Evolutionary conservation across 208 protist species (phyloP).

Genomic region (Acanthamoeba royreba): DNA sequence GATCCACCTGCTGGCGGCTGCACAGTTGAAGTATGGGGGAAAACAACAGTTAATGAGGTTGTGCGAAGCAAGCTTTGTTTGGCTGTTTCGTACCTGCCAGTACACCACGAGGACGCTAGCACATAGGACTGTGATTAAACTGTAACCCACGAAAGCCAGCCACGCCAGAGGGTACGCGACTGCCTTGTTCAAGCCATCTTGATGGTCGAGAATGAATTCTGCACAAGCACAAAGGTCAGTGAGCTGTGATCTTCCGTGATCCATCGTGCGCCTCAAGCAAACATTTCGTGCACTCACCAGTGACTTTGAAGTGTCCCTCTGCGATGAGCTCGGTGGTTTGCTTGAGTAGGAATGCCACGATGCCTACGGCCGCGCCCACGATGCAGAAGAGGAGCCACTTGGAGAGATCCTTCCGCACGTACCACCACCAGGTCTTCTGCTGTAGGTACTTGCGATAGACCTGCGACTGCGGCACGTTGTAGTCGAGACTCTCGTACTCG

Average conservation of each 20-base stretch:
- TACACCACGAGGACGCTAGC: conserved; percentile 55
- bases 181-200: not conserved
- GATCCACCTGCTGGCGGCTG: not conserved
- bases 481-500: conserved; percentile 85
- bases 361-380: conserved; percentile 76
- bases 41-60: not conserved
- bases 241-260: too few species aligned
- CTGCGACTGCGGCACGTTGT: conserved; percentile 75
- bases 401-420: conserved; percentile 64
- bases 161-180: not conserved
- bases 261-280: too few species aligned
- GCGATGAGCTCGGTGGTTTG: conserved; percentile 80
- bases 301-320: conserved; percentile 62
- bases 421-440: conserved; percentile 44
- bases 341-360: conserved; percentile 80
- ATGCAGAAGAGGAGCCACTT: conserved; percentile 78
- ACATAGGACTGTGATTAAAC: conserved; percentile 37
- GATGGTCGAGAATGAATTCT: not conserved
- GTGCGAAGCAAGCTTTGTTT: not conserved
- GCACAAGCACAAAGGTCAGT: too few species aligned
- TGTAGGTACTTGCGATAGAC: conserved; percentile 66
- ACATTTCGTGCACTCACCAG: too few species aligned
- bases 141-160: not conserved
- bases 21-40: too few species aligned
- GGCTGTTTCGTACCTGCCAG: conserved; percentile 67